phyloP scores from a whole-genome alignment of 2,329 filamentous ascomycete species.

The Colletotrichum spaethianum region DNA sequence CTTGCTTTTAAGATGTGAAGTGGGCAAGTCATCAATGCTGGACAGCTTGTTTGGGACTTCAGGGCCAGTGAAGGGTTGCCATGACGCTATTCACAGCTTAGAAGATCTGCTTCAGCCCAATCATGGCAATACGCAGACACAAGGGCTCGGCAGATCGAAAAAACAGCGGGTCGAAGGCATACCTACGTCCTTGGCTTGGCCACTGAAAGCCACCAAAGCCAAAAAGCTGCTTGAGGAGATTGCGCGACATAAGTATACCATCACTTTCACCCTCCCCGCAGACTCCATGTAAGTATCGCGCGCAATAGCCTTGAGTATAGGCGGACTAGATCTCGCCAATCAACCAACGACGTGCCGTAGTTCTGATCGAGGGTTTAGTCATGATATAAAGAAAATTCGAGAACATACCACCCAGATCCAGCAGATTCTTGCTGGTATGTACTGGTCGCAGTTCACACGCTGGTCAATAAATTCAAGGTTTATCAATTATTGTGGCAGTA shows the following conservation, averaged over 20 bases:
- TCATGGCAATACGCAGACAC: not conserved
- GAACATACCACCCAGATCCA: too few relatives aligned
- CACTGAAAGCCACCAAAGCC: not conserved
- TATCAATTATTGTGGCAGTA: fast-evolving
- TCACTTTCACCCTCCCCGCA: not conserved
- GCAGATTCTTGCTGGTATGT: not conserved
- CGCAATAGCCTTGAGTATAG: too few relatives aligned
- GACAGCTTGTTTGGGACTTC: not conserved
- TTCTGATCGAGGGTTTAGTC: not conserved
- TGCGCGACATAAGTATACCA: not conserved
- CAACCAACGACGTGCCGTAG: too few relatives aligned
- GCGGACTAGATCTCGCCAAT: too few relatives aligned
- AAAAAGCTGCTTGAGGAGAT: not conserved
- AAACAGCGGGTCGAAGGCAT: not conserved
- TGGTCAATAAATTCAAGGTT: not conserved
- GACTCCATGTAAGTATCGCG: not conserved
- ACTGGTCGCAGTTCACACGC: not conserved
- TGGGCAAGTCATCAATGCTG: not conserved
- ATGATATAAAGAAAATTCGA: constrained; percentile 1
- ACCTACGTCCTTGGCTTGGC: not conserved
- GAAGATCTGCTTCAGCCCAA: not conserved
- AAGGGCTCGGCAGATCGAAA: fast-evolving
- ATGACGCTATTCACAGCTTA: not conserved
- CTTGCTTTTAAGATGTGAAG: not conserved
- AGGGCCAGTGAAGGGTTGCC: not conserved